Evolutionary conservation across 306 rosid genomes (phyloP), one percentile per base, ranked within the genome.

Genomic region (Cucumis melo): DNA sequence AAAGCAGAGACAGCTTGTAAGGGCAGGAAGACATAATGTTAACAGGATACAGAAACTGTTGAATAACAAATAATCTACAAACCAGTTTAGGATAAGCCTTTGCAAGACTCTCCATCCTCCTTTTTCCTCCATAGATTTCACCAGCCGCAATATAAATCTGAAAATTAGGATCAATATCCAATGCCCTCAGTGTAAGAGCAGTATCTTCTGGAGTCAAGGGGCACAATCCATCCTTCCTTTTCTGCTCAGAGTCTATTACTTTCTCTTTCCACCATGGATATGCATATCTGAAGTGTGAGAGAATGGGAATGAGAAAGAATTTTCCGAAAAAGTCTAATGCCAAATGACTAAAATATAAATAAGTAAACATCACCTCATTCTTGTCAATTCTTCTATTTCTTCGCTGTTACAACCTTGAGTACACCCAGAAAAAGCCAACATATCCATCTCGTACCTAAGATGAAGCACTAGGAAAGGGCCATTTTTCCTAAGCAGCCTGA

Each of bases 171-270:
- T 93, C 95, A 66, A 93, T 83, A 60, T 86, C 90, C 87, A 93
- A 81, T 1, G 97, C 93, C 72, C 83, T 89, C 42, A 91, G 86
- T 0, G 91, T 88, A n/a, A 93, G 90, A 59, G 92, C 91, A 24
- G 98, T 89, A 84, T 91, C 98, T 84, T 93, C 97, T 8, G 98
- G 97, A 15, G 98, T 93, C 59, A 89, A 78, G 55, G 98, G 96
- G 70, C 98, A 89, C 76, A 78, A 53, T 48, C 98, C 98, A 60
- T 77, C 89, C 81, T 81, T 89, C 79, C 93, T 82, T 81, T 89
- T 93, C 84, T 73, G 80, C 5, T 79, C 87, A 21, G 97, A 89
- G 57, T 93, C 85, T 16, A 91, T 93, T 68, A 82, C 81, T 79
- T 91, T 93, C 77, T 93, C 87, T 79, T 86, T 91, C 98, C 98